These are phyloP conservation scores for Toxoplasma gondii DNA, from an alignment of 169 alveolate genomes.

Conservation along the genomic window DNA sequence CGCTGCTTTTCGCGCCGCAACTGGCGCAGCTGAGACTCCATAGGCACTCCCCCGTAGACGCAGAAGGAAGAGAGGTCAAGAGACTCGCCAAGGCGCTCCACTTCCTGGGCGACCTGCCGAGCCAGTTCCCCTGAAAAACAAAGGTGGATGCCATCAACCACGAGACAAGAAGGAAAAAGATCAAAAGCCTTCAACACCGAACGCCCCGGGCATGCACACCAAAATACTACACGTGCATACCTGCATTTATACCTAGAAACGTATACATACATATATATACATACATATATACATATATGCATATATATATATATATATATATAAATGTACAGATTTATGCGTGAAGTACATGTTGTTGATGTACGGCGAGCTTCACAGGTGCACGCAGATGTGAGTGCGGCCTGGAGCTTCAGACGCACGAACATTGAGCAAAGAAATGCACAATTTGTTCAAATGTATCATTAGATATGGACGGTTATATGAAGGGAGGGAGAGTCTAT, in stretches of 20 bases:
- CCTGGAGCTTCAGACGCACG: too few relatives aligned
- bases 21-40: slow-evolving; percentile 23
- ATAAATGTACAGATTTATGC: not conserved
- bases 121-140: slow-evolving; percentile 44
- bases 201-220: not conserved
- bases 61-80: slow-evolving; percentile 28
- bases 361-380: too few relatives aligned
- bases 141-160: not conserved
- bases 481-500: too few relatives aligned
- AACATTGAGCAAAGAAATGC: too few relatives aligned
- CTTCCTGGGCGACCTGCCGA: slow-evolving; percentile 50
- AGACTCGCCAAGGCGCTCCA: slow-evolving; percentile 49
- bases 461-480: too few relatives aligned
- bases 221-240: not conserved
- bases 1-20: slow-evolving; percentile 27
- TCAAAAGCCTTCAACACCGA: not conserved
- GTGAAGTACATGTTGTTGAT: not conserved
- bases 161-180: not conserved
- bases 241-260: not conserved
- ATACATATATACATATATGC: not conserved
- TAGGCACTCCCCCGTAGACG: slow-evolving; percentile 30
- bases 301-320: not conserved
- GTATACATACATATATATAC: not conserved
- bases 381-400: too few relatives aligned
- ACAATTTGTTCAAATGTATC: too few relatives aligned